These are phyloP conservation scores for Taiozyma sp. DNA, from an alignment of 1,139 yeast species.

Conservation along the genomic window DNA sequence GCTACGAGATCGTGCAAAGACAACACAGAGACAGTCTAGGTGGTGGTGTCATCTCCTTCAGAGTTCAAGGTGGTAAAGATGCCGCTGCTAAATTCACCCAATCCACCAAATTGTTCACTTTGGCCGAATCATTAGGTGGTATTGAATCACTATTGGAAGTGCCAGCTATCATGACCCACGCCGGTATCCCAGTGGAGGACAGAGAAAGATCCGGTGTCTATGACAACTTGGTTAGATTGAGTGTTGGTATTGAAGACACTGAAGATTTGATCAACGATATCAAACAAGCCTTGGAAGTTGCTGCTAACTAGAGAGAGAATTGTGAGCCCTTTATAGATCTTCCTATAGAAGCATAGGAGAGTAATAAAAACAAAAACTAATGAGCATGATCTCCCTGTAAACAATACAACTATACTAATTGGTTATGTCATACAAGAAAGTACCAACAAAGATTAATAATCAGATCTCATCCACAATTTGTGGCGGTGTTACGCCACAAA, in stretches of 20 bases:
- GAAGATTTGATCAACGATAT: constrained; percentile 58
- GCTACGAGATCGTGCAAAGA: constrained; percentile 54
- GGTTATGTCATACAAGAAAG: no score
- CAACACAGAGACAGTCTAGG: constrained; percentile 87
- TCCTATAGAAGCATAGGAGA: neutral
- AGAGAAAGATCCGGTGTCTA: constrained; percentile 79
- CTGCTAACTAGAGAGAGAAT: neutral
- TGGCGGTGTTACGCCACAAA: neutral
- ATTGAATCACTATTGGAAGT: constrained; percentile 83
- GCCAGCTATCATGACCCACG: constrained; percentile 92
- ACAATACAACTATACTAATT: no score
- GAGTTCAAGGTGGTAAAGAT: constrained; percentile 75
- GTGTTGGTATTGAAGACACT: constrained; percentile 84
- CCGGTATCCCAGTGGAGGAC: constrained; percentile 78
- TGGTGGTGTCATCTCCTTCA: constrained; percentile 89
- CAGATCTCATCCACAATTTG: neutral
- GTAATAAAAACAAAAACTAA: neutral
- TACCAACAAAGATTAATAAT: no score
- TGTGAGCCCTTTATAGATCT: no score
- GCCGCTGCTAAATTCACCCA: constrained; percentile 75
- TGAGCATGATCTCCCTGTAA: neutral
- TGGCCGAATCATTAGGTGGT: constrained; percentile 91
- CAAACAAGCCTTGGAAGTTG: constrained; percentile 12
- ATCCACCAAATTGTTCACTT: constrained; percentile 68
- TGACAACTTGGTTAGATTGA: constrained; percentile 76